Conservation (phyloP, 2,329 filamentous ascomycete genomes). For the Blastomyces percursus region DNA sequence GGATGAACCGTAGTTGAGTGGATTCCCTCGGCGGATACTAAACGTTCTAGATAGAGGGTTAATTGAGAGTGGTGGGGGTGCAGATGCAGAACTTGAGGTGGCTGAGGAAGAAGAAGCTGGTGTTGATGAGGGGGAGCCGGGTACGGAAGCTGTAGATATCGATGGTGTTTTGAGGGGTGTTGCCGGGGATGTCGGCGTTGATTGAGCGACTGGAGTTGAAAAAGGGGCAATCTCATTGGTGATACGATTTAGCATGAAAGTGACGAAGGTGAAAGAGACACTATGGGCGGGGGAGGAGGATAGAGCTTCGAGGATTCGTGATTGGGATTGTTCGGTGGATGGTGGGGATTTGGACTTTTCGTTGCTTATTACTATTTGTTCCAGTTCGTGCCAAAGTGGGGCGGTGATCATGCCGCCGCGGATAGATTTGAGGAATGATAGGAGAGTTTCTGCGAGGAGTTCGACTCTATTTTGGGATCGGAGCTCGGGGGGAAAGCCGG, state of each 20-base stretch:
- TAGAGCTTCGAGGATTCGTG: conserved; percentile 61
- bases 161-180: conserved; percentile 19
- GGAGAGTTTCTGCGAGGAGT: conserved; percentile 56
- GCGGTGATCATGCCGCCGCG: conserved; percentile 67
- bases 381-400: conserved; percentile 59
- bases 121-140: conserved; percentile 22
- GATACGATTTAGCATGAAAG: conserved; percentile 58
- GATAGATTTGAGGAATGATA: conserved; percentile 64
- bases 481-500: conserved; percentile 52
- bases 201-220: conserved; percentile 8
- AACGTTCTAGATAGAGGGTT: conserved; percentile 8
- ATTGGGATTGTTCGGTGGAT: conserved; percentile 46
- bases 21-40: conserved; percentile 7
- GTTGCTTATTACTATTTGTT: conserved; percentile 41
- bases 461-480: conserved; percentile 61
- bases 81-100: background rate
- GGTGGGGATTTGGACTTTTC: conserved; percentile 38
- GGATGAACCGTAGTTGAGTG: conserved; percentile 6
- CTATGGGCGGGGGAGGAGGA: conserved; percentile 64
- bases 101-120: conserved; percentile 17
- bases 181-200: conserved; percentile 15
- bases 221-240: conserved; percentile 44
- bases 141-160: conserved; percentile 16
- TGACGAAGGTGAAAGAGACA: conserved; percentile 80
- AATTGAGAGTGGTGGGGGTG: conserved; percentile 5